Evolutionary conservation across 495 filamentous ascomycete species (phyloP), one percentile per base, ranked within the genome.

Genomic region (Trichocladium antarcticum): DNA sequence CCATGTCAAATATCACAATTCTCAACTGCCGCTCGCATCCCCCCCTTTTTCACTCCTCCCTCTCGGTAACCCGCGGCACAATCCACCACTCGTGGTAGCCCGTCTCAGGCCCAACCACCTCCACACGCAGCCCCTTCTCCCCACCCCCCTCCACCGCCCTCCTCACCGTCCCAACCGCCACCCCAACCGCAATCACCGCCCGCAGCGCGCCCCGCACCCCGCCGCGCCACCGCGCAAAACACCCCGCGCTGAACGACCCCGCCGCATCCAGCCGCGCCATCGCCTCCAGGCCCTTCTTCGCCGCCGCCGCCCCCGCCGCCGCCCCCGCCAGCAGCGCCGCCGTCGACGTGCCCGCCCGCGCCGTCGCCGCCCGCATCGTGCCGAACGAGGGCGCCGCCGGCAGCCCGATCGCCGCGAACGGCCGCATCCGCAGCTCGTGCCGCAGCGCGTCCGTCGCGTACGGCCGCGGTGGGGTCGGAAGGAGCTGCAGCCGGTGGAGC

Each of bases 401-500:
- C 8, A 87, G 65, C 17, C 74, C 71, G 35, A 96, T 78, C 5
- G 67, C 58, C 6, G 81, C 68, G 51, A 94, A 96, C 0, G 88
- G 87, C 57, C 87, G 90, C 88, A 95, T 92, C 31, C 92, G 83
- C 3, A 94, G 67, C 53, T 92, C 81, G 64, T 95, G 94, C 6
- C 89, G 80, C 21, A 90, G 67, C 28, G 62, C 62, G 50, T 87
- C 78, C 22, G 70, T 76, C 39, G 80, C 77, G 63, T 92, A 95
- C 0, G 86, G 84, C 1, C 80, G 70, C 0, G 74, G 64, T 5
- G 81, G 78, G 2, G 71, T 54, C 0, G 68, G 68, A 19, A 96
- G 62, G 21, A 87, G 65, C 0, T 61, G 49, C 8, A 86, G 70
- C 9, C 84, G 80, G 14, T 59, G 53, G 8, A 95, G 71, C 0